Evolutionary conservation across 2,329 filamentous ascomycete species (phyloP).

Genomic region (Ploettnerulaceae sp.): DNA sequence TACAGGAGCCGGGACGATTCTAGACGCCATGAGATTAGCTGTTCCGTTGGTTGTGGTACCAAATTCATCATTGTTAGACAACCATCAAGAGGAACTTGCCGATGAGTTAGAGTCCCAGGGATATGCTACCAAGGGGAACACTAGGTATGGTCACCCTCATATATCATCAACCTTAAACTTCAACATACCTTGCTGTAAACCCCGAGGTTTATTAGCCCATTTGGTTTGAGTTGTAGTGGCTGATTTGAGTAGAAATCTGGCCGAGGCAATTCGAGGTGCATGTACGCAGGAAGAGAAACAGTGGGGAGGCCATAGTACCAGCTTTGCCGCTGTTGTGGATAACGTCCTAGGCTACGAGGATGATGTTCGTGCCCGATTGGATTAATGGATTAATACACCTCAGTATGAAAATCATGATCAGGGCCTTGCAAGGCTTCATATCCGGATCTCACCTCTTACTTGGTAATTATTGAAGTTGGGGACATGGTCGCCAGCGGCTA

Average conservation of each 20-base stretch:
- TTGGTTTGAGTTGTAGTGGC: no score
- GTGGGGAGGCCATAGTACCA: slow-evolving; percentile 21
- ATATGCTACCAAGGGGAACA: slow-evolving; percentile 55
- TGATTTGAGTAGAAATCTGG: slow-evolving; percentile 24
- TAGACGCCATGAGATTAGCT: slow-evolving; percentile 71
- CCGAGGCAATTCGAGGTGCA: slow-evolving; percentile 22
- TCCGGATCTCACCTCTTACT: no score
- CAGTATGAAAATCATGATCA: no score
- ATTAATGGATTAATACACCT: no score
- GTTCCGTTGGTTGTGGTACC: slow-evolving; percentile 84
- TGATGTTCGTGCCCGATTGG: slow-evolving; percentile 23
- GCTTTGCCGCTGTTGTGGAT: slow-evolving; percentile 24
- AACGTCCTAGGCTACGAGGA: slow-evolving; percentile 27
- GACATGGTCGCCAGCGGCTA: no score
- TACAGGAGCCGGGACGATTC: slow-evolving; percentile 80
- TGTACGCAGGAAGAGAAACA: slow-evolving; percentile 19
- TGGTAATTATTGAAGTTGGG: no score
- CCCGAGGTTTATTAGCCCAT: no score
- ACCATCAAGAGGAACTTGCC: slow-evolving; percentile 88
- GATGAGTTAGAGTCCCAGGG: slow-evolving; percentile 66
- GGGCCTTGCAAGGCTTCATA: no score
- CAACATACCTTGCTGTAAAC: no score
- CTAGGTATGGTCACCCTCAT: slow-evolving; percentile 19
- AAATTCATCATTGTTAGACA: slow-evolving; percentile 75
- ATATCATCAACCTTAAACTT: neutral